phyloP scores from a whole-genome alignment of 2,329 filamentous ascomycete genomes.

The Purpureocillium lavendulum region DNA sequence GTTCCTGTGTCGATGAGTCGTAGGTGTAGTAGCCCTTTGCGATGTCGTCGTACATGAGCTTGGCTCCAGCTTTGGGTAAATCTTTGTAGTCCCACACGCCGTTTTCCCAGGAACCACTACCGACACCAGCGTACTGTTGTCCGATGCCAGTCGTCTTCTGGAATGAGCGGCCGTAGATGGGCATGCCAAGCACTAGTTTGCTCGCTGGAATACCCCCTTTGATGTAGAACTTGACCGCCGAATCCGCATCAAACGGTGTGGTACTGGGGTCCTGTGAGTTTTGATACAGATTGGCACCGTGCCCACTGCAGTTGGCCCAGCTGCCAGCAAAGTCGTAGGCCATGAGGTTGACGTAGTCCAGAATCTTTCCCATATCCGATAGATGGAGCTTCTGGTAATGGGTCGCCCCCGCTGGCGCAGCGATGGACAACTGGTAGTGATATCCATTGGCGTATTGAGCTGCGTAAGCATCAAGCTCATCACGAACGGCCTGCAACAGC shows the following conservation, averaged over 20 bases:
- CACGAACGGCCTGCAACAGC: slow-evolving; percentile 31
- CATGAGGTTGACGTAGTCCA: slow-evolving; percentile 58
- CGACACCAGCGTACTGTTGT: slow-evolving; percentile 43
- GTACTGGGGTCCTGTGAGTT: slow-evolving; percentile 40
- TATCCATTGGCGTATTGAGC: slow-evolving; percentile 27
- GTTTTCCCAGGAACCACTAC: slow-evolving; percentile 61
- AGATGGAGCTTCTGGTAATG: slow-evolving; percentile 42
- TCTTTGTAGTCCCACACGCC: slow-evolving; percentile 76
- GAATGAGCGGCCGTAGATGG: slow-evolving; percentile 71
- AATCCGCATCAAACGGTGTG: slow-evolving; percentile 61
- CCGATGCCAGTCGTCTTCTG: slow-evolving; percentile 18
- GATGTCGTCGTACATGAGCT: slow-evolving; percentile 45
- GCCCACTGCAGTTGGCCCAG: slow-evolving; percentile 55
- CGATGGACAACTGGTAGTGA: slow-evolving; percentile 43
- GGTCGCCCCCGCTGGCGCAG: slow-evolving; percentile 35
- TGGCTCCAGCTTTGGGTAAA: slow-evolving; percentile 54
- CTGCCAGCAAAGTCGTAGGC: slow-evolving; percentile 66
- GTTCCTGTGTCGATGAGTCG: slow-evolving; percentile 45
- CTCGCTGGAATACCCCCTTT: slow-evolving; percentile 46
- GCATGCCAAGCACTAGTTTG: slow-evolving; percentile 71
- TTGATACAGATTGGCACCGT: slow-evolving; percentile 62
- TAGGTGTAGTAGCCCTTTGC: slow-evolving; percentile 64
- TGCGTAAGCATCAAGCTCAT: slow-evolving; percentile 37
- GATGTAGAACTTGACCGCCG: slow-evolving; percentile 57
- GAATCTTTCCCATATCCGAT: slow-evolving; percentile 30